Evolutionary conservation across 805 yeast species (phyloP).

Genomic region (Yarrowia keelungensis): DNA sequence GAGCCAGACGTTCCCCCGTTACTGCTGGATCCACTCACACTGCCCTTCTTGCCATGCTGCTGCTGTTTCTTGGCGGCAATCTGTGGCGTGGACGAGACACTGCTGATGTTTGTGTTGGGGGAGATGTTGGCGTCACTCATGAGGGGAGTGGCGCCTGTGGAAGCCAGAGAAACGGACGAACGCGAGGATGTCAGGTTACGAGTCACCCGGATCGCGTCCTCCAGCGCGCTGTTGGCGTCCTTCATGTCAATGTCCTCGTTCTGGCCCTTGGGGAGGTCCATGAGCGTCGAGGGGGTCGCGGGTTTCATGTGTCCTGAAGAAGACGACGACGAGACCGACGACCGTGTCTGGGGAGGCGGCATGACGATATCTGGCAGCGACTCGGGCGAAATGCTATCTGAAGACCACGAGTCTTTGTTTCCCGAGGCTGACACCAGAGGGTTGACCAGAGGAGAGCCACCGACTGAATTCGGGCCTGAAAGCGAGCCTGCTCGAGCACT

Average conservation of each 20-base stretch:
- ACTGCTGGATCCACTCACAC: conserved; percentile 3
- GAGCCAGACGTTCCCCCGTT: not conserved
- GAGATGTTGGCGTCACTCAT: conserved; percentile 31
- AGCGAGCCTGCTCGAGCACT: conserved; percentile 21
- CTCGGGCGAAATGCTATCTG: conserved; percentile 34
- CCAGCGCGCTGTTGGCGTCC: conserved; percentile 32
- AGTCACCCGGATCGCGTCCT: conserved; percentile 36
- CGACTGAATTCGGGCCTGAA: conserved; percentile 28
- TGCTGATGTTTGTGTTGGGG: conserved; percentile 30
- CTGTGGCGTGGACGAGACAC: conserved; percentile 14
- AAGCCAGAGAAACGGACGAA: conserved; percentile 18
- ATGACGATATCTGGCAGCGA: conserved; percentile 40
- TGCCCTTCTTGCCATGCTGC: conserved; percentile 16
- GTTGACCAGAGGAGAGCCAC: conserved; percentile 29
- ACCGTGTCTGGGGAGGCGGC: conserved; percentile 41
- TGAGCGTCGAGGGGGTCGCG: conserved; percentile 37
- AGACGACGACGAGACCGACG: conserved; percentile 4
- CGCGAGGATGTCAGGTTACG: conserved; percentile 25
- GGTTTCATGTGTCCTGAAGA: conserved; percentile 29
- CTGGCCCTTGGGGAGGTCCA: conserved; percentile 34
- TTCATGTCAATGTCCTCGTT: conserved; percentile 32
- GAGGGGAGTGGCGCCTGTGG: conserved; percentile 35
- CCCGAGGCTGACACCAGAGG: conserved; percentile 23
- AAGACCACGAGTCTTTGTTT: conserved; percentile 32
- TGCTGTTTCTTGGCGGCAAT: conserved; percentile 28